These are phyloP conservation scores for Rubus idaeus DNA, from an alignment of 306 rosid species.

Conservation along the genomic window DNA sequence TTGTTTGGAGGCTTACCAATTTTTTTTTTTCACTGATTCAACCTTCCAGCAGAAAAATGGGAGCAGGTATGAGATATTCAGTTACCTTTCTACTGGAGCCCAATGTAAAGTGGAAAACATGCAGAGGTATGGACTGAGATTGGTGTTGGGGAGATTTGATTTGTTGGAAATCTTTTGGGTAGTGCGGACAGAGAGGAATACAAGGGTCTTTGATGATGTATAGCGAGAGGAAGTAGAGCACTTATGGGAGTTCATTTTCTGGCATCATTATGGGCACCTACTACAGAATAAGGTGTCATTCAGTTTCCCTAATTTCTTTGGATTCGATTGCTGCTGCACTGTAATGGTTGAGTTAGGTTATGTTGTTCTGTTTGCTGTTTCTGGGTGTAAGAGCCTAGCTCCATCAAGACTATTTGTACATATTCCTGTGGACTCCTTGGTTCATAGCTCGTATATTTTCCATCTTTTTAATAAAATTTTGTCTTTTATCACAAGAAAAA, in stretches of 20 bases:
- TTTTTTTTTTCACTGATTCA: not conserved
- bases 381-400: too few species aligned
- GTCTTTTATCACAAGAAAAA: too few species aligned
- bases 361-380: too few species aligned
- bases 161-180: too few species aligned
- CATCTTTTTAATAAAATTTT: too few species aligned
- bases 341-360: too few species aligned
- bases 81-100: not conserved
- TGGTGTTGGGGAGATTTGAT: not conserved
- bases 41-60: not conserved
- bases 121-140: not conserved
- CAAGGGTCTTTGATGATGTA: not conserved
- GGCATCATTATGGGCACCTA: not conserved
- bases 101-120: not conserved
- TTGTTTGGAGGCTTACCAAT: not conserved
- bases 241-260: not conserved
- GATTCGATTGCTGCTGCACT: not conserved
- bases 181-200: too few species aligned
- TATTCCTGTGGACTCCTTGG: too few species aligned
- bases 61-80: not conserved
- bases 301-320: not conserved
- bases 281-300: not conserved
- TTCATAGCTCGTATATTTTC: too few species aligned
- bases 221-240: not conserved
- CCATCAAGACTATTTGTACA: too few species aligned